These are phyloP conservation scores for Thyridium curvatum DNA, from an alignment of 2,329 filamentous ascomycete species.

Conservation along the genomic window DNA sequence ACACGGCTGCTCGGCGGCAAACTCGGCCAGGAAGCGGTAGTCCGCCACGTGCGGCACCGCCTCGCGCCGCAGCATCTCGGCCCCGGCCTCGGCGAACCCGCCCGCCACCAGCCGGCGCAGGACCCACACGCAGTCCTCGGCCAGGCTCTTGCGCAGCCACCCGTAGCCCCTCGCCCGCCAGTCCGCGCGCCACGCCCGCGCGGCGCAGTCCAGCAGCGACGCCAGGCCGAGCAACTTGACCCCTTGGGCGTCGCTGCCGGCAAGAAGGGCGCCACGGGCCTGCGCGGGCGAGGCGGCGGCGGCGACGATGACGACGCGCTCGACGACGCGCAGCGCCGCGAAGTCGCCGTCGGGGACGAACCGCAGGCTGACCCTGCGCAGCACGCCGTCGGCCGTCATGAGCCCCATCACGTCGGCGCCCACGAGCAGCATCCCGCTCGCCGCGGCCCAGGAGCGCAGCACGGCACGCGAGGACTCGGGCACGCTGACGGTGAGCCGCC, in stretches of 20 bases:
- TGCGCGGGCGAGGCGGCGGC: too few species aligned
- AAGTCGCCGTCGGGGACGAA: background rate
- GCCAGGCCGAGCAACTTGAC: conserved; percentile 24
- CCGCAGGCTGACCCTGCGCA: conserved; percentile 25
- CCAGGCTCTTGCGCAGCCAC: conserved; percentile 12
- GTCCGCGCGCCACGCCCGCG: conserved; percentile 18
- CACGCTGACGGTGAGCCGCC: conserved; percentile 33
- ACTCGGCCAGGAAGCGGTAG: conserved; percentile 13
- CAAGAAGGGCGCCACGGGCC: too few species aligned
- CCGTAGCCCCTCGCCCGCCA: background rate
- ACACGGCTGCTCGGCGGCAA: conserved; percentile 13
- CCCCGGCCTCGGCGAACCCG: conserved; percentile 6
- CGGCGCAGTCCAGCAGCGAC: conserved; percentile 25
- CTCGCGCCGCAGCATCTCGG: conserved; percentile 8
- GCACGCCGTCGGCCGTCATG: conserved; percentile 24
- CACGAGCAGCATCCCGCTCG: conserved; percentile 21
- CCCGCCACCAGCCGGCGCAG: conserved; percentile 20
- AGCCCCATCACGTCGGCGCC: conserved; percentile 34
- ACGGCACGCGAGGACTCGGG: conserved; percentile 25
- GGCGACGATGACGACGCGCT: too few species aligned
- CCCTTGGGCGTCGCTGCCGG: background rate
- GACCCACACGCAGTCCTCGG: conserved; percentile 26
- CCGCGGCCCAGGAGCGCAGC: conserved; percentile 32
- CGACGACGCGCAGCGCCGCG: conserved; percentile 1
- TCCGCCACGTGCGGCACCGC: conserved; percentile 8